Evolutionary conservation across 192 early-diverging fungal genomes (phyloP), one percentile per base, ranked within the genome.

Genomic region (Podila minutissima): DNA sequence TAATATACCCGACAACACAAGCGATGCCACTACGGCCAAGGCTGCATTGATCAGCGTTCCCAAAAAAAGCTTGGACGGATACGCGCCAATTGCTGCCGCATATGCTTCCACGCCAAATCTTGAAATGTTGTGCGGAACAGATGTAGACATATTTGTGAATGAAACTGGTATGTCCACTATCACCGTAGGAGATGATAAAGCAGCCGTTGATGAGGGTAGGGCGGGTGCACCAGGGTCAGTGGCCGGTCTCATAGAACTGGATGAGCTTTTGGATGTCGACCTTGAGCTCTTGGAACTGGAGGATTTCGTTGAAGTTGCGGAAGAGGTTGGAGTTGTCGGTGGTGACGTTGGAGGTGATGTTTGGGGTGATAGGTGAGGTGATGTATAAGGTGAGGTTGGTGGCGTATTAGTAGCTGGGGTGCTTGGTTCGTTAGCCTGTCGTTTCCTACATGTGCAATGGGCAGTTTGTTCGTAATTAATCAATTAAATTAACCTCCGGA

Each of bases 71-170:
- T 71, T 17, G 3, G 77, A 51, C 8, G 77, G 71, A 31, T 55
- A 69, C 11, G 77, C 77, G 12, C 77, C 77, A 22, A 81, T 64
- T 48, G 77, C 77, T 10, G 77, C 77, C 19, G 77, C 77, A 55
- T 81, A 81, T 3, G 77, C 59, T 28, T 68, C 77, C 48, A 81
- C 60, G 12, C 77, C 77, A 41, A 63, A 81, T 7, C 51, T 26
- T 29, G 77, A 79, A 6, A 72, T 65, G 17, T 79, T 79, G 32
- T 72, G 67, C 19, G 67, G 59, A 13, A 17, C 48, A 1, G 66
- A 68, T 0, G 1, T 13, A 46, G 2, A 15, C 19, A n/a, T 13
- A 37, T 66, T 71, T 13, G 35, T 62, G 20, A 73, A 73, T 10
- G 77, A 71, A 15, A 69, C 77, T 0, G 41, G 72, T 31, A 81